Evolutionary conservation across 164 flowering plant species (phyloP), one percentile per base, ranked within the genome.

Genomic region (Cinnamomum micranthum): DNA sequence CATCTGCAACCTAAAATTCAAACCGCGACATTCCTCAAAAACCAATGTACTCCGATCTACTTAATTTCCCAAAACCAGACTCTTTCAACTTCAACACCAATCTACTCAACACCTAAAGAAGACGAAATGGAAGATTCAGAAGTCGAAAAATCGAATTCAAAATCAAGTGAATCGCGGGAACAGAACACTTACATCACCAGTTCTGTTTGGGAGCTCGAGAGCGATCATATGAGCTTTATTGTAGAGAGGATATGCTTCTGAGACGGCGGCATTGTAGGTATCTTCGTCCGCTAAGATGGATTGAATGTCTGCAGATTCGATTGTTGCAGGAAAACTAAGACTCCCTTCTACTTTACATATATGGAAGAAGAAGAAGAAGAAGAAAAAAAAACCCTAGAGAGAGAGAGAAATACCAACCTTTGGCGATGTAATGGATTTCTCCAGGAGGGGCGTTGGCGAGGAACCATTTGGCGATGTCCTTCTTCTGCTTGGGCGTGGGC

Each of bases 401-500:
- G 50, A 31, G 33, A 31, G 35, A 31, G 35, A 31, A 31, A 5
- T 31, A 31, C 35, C 35, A 31, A 93, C 99, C 99, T 95, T 92
- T 91, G 82, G 98, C 91, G 24, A 95, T 89, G 89, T 90, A 95
- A 73, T 93, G 90, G 82, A 95, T 91, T 84, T 95, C 99, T 5
- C 99, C 99, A 71, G 93, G 84, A 70, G 99, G 99, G 70, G 99
- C 78, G 75, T 95, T 89, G 74, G 87, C 85, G 74, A 95, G 95
- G 80, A 95, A 95, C 99, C 99, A 95, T 77, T 92, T 93, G 73
- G 97, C 99, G 80, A 95, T 91, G 77, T 92, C 89, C 58, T 77
- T 81, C 83, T 87, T 89, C 82, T 87, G 87, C 27, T 84, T 58
- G 22, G 82, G 83, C 75, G 77, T 82, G 23, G 86, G 84, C 70